Conservation (phyloP, 163 green algal genomes). For the Smithsoniella earleae region DNA sequence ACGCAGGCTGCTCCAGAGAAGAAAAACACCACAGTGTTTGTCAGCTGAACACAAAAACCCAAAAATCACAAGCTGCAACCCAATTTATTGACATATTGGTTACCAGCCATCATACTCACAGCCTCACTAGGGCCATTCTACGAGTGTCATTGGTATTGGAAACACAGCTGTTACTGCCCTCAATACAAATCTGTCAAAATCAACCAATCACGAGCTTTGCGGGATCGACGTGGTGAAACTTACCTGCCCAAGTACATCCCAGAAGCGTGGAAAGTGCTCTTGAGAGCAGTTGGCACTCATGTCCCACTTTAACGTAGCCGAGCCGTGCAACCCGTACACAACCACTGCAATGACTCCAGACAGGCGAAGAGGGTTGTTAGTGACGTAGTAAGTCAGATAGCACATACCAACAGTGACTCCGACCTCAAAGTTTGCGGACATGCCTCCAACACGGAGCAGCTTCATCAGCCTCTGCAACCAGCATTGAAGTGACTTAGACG, state of each 20-base stretch:
- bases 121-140: too few relatives aligned
- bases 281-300: conserved; percentile 41
- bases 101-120: too few relatives aligned
- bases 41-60: conserved; percentile 26
- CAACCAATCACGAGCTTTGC: too few relatives aligned
- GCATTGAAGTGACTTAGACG: too few relatives aligned
- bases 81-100: too few relatives aligned
- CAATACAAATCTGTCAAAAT: too few relatives aligned
- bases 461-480: background rate
- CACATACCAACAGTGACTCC: background rate
- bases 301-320: conserved; percentile 56
- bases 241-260: conserved; percentile 61
- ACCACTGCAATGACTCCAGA: conserved; percentile 76
- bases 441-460: background rate
- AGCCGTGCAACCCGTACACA: conserved; percentile 76
- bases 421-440: conserved; percentile 10
- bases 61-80: background rate
- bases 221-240: too few relatives aligned
- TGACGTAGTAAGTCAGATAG: conserved; percentile 41
- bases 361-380: conserved; percentile 40
- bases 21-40: conserved; percentile 86
- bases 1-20: conserved; percentile 63
- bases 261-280: conserved; percentile 47
- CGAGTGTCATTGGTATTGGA: too few relatives aligned
- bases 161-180: too few relatives aligned